Base-by-base conservation (phyloP, 2,329 filamentous ascomycete genomes). In the Penicillium glabrum region DNA sequence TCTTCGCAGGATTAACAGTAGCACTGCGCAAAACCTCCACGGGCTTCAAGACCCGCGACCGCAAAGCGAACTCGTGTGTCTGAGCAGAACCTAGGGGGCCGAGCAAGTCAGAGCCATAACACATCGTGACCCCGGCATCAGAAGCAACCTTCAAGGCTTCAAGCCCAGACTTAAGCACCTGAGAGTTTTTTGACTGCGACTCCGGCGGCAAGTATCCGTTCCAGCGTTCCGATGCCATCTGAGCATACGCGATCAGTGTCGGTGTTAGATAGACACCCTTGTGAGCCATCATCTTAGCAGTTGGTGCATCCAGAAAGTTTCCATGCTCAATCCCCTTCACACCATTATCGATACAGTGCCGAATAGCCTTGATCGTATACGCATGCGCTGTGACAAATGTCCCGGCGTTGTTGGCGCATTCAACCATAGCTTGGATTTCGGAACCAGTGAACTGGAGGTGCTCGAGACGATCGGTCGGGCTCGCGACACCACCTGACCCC, bases 381-480 rank as follows among this genome's bases (percentile, higher is more conserved):
- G 82, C 82, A 63, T 86, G 83, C 2, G 81, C 80, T 1, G 83
- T 85, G 3, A 84, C 82, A 60, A 79, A 83, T 0, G 79, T 83
- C 5, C 77, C 77, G 10, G 74, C 70, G 59, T 80, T 77, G n/a
- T 67, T 70, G 0, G 83, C 83, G 3, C 80, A 79, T 52, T 78
- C 77, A 9, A 74, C 72, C 54, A 86, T 83, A 4, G 83, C 81
- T 26, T 71, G 71, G 47, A 86, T 79, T 71, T 86, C 84, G 24
- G 77, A 79, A 0, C 76, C 70, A 0, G 82, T 83, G 69, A 85
- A 86, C 64, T 86, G 83, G 10, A 80, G 70, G 61, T 79, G 76
- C 14, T 79, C 77, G 8, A 86, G 69, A 52, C 71, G 72, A 65
- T 86, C 83, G 0, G 82, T 84, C 0, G 82, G 82, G n/a, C 77